Conservation (phyloP, 805 yeast genomes). For the Ogataea nitratoaversa region DNA sequence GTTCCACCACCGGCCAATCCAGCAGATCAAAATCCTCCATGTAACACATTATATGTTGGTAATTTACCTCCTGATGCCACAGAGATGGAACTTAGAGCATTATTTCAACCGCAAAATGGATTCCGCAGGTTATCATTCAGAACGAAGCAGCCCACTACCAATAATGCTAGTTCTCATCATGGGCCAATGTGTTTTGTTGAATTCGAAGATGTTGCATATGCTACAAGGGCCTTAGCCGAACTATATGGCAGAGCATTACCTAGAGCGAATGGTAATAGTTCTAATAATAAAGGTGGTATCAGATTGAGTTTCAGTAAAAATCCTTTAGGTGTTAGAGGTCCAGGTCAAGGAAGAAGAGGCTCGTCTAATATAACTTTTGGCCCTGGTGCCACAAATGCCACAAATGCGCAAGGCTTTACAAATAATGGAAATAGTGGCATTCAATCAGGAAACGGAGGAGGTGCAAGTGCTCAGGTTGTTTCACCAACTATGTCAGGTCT, state of each 20-base stretch:
- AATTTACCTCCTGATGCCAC: slow-evolving; percentile 96
- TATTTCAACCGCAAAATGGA: slow-evolving; percentile 87
- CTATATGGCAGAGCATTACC: slow-evolving; percentile 90
- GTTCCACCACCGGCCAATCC: slow-evolving; percentile 95
- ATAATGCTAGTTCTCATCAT: slow-evolving; percentile 45
- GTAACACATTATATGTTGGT: slow-evolving; percentile 95
- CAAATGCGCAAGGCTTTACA: slow-evolving; percentile 1
- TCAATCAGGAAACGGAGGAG: background rate
- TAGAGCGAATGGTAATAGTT: slow-evolving; percentile 51
- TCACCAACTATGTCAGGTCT: slow-evolving; percentile 7
- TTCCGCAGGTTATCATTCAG: slow-evolving; percentile 90
- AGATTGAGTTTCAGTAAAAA: slow-evolving; percentile 91
- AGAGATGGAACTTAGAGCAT: slow-evolving; percentile 82
- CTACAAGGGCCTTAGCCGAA: slow-evolving; percentile 91
- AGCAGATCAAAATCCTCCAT: slow-evolving; percentile 98
- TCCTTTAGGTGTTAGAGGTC: slow-evolving; percentile 93
- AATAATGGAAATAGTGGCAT: slow-evolving; percentile 8
- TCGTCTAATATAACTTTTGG: slow-evolving; percentile 15
- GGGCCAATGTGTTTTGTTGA: slow-evolving; percentile 99
- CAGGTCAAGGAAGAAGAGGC: slow-evolving; percentile 30
- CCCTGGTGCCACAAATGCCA: background rate
- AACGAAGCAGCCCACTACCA: slow-evolving; percentile 47
- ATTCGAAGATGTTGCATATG: slow-evolving; percentile 92
- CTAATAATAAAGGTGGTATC: slow-evolving; percentile 76
- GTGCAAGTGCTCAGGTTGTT: slow-evolving; percentile 2